phyloP scores from a whole-genome alignment of 169 alveolate species.

The Theileria parva region DNA sequence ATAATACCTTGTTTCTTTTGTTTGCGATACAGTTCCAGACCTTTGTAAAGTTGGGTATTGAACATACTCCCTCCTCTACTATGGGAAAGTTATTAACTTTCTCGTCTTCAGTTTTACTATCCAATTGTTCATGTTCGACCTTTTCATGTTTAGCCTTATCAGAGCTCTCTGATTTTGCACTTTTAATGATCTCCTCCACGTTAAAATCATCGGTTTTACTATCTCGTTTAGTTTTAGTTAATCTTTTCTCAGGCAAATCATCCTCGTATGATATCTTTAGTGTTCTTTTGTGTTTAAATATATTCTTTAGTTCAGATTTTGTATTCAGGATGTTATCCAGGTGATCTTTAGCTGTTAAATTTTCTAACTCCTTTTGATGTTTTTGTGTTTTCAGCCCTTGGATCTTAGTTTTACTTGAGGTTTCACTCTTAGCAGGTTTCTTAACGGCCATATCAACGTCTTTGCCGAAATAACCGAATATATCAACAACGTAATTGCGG shows the following conservation, averaged over 20 bases:
- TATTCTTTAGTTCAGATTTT: conserved; percentile 22
- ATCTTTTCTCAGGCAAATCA: not conserved
- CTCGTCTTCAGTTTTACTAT: conserved; percentile 25
- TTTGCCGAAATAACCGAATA: not conserved
- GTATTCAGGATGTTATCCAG: conserved; percentile 25
- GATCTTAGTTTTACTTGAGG: not conserved
- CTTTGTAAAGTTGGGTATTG: conserved; percentile 60
- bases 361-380: not conserved
- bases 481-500: conserved; percentile 9
- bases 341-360: conserved; percentile 18
- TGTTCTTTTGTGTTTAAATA: not conserved
- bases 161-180: not conserved
- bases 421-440: not conserved
- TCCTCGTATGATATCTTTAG: conserved; percentile 10
- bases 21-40: conserved; percentile 67
- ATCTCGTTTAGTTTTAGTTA: not conserved
- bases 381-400: not conserved
- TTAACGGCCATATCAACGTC: conserved; percentile 3
- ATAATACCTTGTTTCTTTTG: conserved; percentile 46
- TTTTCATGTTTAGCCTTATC: conserved; percentile 13
- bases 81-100: conserved; percentile 41
- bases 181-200: conserved; percentile 11
- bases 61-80: conserved; percentile 35
- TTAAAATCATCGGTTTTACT: not conserved
- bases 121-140: conserved; percentile 16